phyloP scores from a whole-genome alignment of 768 basidiomycete species.

The Royoungia palumana region DNA sequence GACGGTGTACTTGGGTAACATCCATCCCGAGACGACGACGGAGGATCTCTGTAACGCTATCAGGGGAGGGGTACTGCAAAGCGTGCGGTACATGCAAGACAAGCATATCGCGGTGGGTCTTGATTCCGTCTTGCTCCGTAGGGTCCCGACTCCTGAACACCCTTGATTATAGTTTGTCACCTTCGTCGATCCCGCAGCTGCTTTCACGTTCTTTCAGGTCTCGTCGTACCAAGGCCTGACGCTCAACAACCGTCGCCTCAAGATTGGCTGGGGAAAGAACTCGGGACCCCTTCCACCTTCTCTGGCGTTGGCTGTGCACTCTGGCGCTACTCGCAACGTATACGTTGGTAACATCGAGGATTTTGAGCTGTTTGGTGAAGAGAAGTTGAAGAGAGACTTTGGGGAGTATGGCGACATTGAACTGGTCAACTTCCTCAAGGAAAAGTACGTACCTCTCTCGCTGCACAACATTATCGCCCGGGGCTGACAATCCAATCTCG shows the following conservation, averaged over 20 bases:
- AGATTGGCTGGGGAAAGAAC: conserved; percentile 98
- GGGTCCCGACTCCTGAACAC: conserved; percentile 1
- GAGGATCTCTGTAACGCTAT: conserved; percentile 97
- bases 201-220: conserved; percentile 91
- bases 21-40: conserved; percentile 91
- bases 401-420: conserved; percentile 96
- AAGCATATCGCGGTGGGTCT: conserved; percentile 90
- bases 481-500: background rate
- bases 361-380: conserved; percentile 88
- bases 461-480: background rate
- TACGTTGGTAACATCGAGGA: conserved; percentile 96
- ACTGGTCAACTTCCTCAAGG: conserved; percentile 91
- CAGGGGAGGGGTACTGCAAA: conserved; percentile 94
- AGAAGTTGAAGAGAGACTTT: conserved; percentile 89
- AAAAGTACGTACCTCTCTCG: conserved; percentile 65
- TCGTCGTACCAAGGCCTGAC: conserved; percentile 87
- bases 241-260: conserved; percentile 89
- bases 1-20: conserved; percentile 94
- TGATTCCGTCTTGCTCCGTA: background rate
- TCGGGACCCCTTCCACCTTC: conserved; percentile 82
- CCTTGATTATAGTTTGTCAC: conserved; percentile 72
- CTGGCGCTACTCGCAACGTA: conserved; percentile 93
- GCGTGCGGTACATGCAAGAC: conserved; percentile 92
- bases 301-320: conserved; percentile 84
- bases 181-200: conserved; percentile 91